Evolutionary conservation across 2,329 filamentous ascomycete genomes (phyloP).

Genomic region (Paecilomyces fulvus): DNA sequence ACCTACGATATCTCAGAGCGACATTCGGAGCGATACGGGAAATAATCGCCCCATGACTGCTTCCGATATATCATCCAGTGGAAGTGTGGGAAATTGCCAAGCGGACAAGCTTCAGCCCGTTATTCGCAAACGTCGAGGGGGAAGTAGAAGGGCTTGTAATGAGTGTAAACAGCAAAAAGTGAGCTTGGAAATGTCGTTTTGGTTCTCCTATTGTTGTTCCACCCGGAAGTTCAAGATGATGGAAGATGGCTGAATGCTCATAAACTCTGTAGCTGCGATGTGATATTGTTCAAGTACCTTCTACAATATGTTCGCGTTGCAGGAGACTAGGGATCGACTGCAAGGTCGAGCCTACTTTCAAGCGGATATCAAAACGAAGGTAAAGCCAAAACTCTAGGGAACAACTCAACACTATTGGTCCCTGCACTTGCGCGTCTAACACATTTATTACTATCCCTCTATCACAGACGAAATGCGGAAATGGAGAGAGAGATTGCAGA

Average conservation of each 20-base stretch:
- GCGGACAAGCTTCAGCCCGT: constrained; percentile 35
- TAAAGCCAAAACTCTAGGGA: constrained; percentile 6
- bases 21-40: constrained; percentile 27
- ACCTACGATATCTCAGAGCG: constrained; percentile 18
- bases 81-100: constrained; percentile 25
- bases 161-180: constrained; percentile 63
- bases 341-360: constrained; percentile 59
- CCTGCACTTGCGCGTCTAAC: neutral
- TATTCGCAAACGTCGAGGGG: constrained; percentile 40
- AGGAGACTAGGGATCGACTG: constrained; percentile 53
- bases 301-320: constrained; percentile 53
- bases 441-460: constrained; percentile 5
- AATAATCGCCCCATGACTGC: constrained; percentile 21
- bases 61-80: constrained; percentile 22
- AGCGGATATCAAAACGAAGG: constrained; percentile 54
- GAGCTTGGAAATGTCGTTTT: constrained; percentile 9
- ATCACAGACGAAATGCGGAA: constrained; percentile 50
- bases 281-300: constrained; percentile 57
- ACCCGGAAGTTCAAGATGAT: neutral
- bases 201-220: constrained; percentile 3
- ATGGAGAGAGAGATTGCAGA: constrained; percentile 51
- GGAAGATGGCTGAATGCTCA: constrained; percentile 11
- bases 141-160: constrained; percentile 50
- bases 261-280: constrained; percentile 47
- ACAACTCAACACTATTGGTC: neutral